phyloP scores from a whole-genome alignment of 164 flowering plant species.

The Taxillus chinensis region DNA sequence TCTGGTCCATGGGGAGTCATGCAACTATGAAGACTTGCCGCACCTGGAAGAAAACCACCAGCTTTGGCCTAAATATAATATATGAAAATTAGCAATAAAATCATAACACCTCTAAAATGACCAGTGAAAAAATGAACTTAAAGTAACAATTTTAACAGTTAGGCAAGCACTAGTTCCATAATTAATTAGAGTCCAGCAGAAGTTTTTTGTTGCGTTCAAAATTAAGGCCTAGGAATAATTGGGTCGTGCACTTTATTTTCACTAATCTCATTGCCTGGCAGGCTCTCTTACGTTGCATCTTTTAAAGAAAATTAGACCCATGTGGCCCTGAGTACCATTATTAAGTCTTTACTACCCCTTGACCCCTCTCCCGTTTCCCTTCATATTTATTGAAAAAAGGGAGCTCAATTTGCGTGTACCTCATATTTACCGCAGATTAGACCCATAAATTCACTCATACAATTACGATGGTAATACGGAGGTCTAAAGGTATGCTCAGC shows the following conservation, averaged over 20 bases:
- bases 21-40: constrained; percentile 94
- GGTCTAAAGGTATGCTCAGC: constrained; percentile 97
- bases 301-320: too few relatives aligned
- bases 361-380: neutral
- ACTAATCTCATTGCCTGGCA: too few relatives aligned
- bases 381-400: neutral
- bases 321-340: too few relatives aligned
- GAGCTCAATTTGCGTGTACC: constrained; percentile 25
- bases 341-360: too few relatives aligned
- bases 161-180: too few relatives aligned
- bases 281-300: too few relatives aligned
- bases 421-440: constrained; percentile 80
- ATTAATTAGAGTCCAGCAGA: too few relatives aligned
- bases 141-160: too few relatives aligned
- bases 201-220: too few relatives aligned
- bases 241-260: too few relatives aligned
- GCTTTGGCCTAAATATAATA: constrained; percentile 63
- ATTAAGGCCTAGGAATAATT: too few relatives aligned
- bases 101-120: neutral
- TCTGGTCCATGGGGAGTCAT: constrained; percentile 99
- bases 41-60: constrained; percentile 92
- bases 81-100: neutral
- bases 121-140: neutral
- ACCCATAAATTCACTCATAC: constrained; percentile 99
- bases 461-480: constrained; percentile 93